Percentiles rank a stretch among this genome's conserved stretches.
Conservation (phyloP, 192 early-diverging fungal species). For the Coemansia sp. region DNA sequence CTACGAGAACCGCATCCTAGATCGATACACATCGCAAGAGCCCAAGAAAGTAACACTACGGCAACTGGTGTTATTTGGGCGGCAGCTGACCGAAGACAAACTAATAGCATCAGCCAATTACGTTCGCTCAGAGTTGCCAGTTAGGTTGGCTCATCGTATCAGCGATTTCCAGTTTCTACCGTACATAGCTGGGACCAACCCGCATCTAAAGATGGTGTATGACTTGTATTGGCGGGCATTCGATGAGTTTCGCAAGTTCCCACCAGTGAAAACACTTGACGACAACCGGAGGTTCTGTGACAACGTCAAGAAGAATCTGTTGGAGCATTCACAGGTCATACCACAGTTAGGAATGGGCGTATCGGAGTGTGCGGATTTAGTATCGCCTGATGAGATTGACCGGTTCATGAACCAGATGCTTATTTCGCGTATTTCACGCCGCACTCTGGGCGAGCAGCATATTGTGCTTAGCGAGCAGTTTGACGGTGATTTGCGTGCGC, state of each 20-base stretch:
- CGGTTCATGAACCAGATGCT: constrained; percentile 91
- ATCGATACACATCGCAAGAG: constrained; percentile 78
- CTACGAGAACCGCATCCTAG: constrained; percentile 90
- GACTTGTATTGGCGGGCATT: constrained; percentile 94
- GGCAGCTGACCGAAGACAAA: constrained; percentile 82
- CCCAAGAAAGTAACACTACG: constrained; percentile 83
- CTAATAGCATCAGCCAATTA: constrained; percentile 89
- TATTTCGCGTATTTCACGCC: constrained; percentile 82
- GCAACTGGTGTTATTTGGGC: constrained; percentile 89
- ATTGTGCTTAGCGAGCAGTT: constrained; percentile 75
- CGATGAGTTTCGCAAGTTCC: constrained; percentile 73
- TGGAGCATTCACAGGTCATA: constrained; percentile 82
- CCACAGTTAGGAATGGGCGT: constrained; percentile 89
- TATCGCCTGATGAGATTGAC: constrained; percentile 69
- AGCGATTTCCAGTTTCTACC: constrained; percentile 91
- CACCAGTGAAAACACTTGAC: constrained; percentile 73
- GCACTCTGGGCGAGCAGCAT: constrained; percentile 93
- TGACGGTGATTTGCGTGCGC: constrained; percentile 46
- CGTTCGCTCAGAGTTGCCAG: constrained; percentile 84
- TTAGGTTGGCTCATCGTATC: constrained; percentile 91
- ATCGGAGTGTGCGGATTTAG: constrained; percentile 74
- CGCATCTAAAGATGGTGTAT: constrained; percentile 84
- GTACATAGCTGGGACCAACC: constrained; percentile 92
- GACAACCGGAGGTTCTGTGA: constrained; percentile 85
- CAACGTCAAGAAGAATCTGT: constrained; percentile 69